These are phyloP conservation scores for Periglandula ipomoeae DNA, from an alignment of 2,329 filamentous ascomycete genomes.

Conservation along the genomic window DNA sequence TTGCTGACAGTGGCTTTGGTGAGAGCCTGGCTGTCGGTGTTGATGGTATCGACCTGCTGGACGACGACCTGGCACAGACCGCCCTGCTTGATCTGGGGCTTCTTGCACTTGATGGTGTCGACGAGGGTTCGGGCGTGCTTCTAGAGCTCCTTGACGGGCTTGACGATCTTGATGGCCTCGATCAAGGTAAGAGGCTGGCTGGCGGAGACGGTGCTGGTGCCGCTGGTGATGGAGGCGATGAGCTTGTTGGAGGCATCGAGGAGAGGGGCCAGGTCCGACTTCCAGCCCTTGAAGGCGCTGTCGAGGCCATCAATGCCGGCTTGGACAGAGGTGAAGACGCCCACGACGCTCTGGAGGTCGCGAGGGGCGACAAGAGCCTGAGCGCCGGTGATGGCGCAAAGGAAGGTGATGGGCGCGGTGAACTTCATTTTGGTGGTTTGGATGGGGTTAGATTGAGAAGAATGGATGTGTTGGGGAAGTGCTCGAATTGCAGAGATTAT, in stretches of 20 bases:
- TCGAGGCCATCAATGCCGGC: neutral
- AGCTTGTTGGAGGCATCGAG: neutral
- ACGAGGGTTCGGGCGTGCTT: neutral
- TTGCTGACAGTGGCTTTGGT: neutral
- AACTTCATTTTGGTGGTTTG: slow-evolving; percentile 10
- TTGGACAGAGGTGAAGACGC: slow-evolving; percentile 3
- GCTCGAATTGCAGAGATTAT: too few species aligned
- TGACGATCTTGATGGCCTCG: slow-evolving; percentile 1
- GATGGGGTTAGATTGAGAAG: too few species aligned
- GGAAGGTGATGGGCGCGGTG: neutral
- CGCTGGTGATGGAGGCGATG: neutral
- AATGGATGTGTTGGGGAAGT: too few species aligned
- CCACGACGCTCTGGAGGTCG: neutral
- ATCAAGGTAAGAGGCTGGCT: neutral
- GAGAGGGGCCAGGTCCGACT: neutral
- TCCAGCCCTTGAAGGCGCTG: neutral
- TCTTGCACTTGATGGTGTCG: neutral
- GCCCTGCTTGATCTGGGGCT: neutral
- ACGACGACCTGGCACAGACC: neutral
- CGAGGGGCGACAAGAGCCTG: slow-evolving; percentile 2
- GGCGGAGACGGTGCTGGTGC: neutral
- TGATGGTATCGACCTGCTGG: neutral
- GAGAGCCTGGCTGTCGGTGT: neutral
- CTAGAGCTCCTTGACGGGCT: slow-evolving; percentile 2
- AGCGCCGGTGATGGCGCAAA: slow-evolving; percentile 2